Conservation (phyloP, 305 asterid species). For the Fraxinus latifolia region DNA sequence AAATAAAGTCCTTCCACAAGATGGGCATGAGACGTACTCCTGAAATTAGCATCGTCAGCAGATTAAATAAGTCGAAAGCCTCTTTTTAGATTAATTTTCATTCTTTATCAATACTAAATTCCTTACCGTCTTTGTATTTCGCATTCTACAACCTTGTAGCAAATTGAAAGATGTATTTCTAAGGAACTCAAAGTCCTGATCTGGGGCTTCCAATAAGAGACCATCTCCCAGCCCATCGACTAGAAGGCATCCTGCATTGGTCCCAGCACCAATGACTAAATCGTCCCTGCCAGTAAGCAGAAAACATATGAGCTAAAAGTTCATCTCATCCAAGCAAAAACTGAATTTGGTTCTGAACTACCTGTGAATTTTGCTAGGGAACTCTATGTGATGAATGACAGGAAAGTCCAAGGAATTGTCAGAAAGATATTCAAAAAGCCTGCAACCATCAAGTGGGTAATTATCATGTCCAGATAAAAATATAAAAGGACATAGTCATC, state of each 20-base stretch:
- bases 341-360: constrained; percentile 24
- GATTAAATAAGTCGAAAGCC: neutral
- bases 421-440: constrained; percentile 90
- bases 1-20: constrained; percentile 94
- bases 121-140: constrained; percentile 95
- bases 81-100: neutral
- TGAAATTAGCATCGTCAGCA: constrained; percentile 30
- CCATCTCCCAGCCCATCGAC: constrained; percentile 99
- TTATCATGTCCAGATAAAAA: neutral
- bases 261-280: constrained; percentile 88
- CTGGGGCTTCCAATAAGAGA: constrained; percentile 79
- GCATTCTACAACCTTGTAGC: constrained; percentile 99
- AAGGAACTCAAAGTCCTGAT: constrained; percentile 80
- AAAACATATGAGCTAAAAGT: constrained; percentile 14
- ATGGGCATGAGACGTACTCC: constrained; percentile 99
- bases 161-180: constrained; percentile 91
- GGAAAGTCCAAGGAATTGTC: constrained; percentile 81
- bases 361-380: constrained; percentile 79
- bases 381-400: constrained; percentile 88
- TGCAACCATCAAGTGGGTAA: constrained; percentile 38
- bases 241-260: constrained; percentile 84
- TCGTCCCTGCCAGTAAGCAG: constrained; percentile 61
- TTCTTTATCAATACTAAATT: neutral
- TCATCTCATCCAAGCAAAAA: constrained; percentile 12
- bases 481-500: neutral